Conservation (phyloP, 1,284 basidiomycete species). For the Sanghuangporus sanghuang region DNA sequence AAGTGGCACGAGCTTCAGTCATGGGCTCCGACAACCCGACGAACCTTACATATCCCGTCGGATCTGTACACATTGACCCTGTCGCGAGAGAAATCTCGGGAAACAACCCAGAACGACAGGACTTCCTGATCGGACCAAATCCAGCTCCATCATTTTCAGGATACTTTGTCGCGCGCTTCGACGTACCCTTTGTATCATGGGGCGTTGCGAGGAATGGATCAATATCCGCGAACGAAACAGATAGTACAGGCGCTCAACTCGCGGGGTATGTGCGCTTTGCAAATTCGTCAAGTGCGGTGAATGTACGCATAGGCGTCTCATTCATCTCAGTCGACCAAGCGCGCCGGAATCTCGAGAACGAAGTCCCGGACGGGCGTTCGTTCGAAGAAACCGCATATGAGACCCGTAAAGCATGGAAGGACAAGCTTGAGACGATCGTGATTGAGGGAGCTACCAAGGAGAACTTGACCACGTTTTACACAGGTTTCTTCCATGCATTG, state of each 20-base stretch:
- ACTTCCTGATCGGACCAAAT: conserved; percentile 63
- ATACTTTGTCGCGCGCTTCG: conserved; percentile 76
- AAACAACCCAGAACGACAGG: conserved; percentile 69
- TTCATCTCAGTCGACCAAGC: conserved; percentile 79
- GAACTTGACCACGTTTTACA: conserved; percentile 58
- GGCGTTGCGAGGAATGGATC: conserved; percentile 50
- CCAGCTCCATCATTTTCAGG: conserved; percentile 51
- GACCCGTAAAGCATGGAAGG: conserved; percentile 64
- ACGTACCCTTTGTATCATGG: conserved; percentile 39
- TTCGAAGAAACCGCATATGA: conserved; percentile 57
- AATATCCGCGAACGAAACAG: conserved; percentile 30
- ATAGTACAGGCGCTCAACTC: conserved; percentile 34
- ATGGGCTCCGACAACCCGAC: conserved; percentile 53
- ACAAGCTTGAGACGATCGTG: conserved; percentile 62
- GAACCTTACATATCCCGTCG: conserved; percentile 60
- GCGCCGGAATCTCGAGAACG: conserved; percentile 51
- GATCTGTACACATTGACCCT: conserved; percentile 47
- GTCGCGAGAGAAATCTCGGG: conserved; percentile 56
- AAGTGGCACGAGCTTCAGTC: conserved; percentile 62
- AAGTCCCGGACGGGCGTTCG: conserved; percentile 55
- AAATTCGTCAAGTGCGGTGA: conserved; percentile 34
- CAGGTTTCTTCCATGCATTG: conserved; percentile 61
- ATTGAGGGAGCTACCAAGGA: conserved; percentile 52
- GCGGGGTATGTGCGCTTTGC: conserved; percentile 57
- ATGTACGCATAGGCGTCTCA: conserved; percentile 69